Evolutionary conservation across 805 yeast genomes (phyloP).

Genomic region (Candida ficus): DNA sequence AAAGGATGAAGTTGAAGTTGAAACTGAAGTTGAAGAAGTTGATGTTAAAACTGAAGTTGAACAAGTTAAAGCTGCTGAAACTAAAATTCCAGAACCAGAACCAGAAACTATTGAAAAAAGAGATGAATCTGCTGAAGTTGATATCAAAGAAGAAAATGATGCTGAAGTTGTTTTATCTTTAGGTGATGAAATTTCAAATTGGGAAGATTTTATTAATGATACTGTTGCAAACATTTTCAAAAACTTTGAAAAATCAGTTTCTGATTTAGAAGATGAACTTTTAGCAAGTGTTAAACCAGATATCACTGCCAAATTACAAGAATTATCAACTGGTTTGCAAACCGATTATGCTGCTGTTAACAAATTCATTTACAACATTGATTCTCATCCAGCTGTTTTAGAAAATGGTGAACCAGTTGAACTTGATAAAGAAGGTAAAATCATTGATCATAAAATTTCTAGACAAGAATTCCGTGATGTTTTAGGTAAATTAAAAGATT

Average conservation of each 20-base stretch:
- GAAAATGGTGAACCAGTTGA: constrained; percentile 30
- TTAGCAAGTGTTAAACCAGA: constrained; percentile 25
- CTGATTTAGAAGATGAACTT: constrained; percentile 24
- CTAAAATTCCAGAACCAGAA: constrained; percentile 1
- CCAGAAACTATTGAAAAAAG: too few species aligned
- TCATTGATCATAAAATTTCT: constrained; percentile 34
- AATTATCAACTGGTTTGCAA: constrained; percentile 25
- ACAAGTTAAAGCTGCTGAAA: not conserved
- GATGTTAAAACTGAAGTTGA: not conserved
- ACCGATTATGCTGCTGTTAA: constrained; percentile 25
- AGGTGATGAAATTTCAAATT: constrained; percentile 32
- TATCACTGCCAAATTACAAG: constrained; percentile 31
- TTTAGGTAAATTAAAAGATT: constrained; percentile 29
- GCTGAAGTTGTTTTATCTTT: constrained; percentile 12
- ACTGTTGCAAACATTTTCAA: constrained; percentile 34
- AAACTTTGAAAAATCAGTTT: constrained; percentile 35
- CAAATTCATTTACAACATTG: constrained; percentile 32
- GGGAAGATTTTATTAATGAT: constrained; percentile 32
- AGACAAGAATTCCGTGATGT: constrained; percentile 44
- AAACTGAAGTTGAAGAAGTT: constrained; percentile 4
- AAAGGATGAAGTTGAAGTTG: constrained; percentile 3
- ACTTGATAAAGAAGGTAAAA: constrained; percentile 30
- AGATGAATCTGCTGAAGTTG: not conserved
- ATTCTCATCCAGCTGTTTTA: constrained; percentile 29
- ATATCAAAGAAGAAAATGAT: constrained; percentile 1